Base-by-base conservation (phyloP, 1,284 basidiomycete genomes). In the Tremellales sp. region DNA sequence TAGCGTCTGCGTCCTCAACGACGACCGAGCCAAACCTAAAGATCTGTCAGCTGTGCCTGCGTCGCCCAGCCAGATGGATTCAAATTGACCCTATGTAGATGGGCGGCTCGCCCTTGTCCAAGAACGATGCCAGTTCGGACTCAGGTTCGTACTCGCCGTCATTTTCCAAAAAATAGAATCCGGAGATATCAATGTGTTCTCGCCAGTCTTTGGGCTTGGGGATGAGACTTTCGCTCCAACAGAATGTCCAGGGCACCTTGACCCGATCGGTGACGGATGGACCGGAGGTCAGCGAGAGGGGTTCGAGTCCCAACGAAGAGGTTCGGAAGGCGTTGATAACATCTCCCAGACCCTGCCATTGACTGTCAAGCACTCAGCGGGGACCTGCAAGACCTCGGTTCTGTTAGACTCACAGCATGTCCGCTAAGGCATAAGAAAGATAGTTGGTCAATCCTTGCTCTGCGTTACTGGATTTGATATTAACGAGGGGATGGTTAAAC, bases 181-280 rank as follows among this genome's bases (percentile, higher is more conserved):
- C 82, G n/a, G 79, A 78, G 12, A 83, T 75, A 58, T 84, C 82
- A 36, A 80, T 81, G 56, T 81, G 71, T 45, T 77, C 79, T 51
- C 76, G 78, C 78, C 82, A 83, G 60, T 83, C 83, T 5, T 74
- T 61, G 0, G 83, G 84, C 54, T 82, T 82, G 0, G 80, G 79
- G 0, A 85, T 80, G 18, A 86, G 60, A 1, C 77, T 74, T 5
- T 81, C 77, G 48, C 79, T 81, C 76, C 84, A 83, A 54, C 82
- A 83, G 59, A 85, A 86, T 14, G 83, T 82, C 77, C 79, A 83
- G 5, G 84, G 84, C 7, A 84, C 70, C 53, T 80, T 80, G 36
- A 83, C 68, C 22, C 78, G 73, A 51, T 83, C 81, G 3, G 80
- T 58, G 19, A 81, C 65, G 24, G 78, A 76, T 3, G 81, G 77